phyloP scores from a whole-genome alignment of 2,329 filamentous ascomycete genomes.

The Zelopaecilomyces penicillatus region DNA sequence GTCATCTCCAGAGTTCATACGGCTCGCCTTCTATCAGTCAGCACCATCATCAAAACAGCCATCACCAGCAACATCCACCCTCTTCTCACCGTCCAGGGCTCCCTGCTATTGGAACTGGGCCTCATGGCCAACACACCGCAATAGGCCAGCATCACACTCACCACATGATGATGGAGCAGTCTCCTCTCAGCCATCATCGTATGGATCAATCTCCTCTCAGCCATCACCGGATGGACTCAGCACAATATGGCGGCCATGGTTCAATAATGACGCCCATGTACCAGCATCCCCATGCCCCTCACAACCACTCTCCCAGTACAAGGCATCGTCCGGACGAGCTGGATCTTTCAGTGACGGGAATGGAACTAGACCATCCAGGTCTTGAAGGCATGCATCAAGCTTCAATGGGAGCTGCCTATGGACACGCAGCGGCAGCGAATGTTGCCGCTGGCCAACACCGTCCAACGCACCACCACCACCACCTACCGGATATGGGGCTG shows the following conservation, averaged over 20 bases:
- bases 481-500: slow-evolving; percentile 64
- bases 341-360: background rate
- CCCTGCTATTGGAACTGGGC: slow-evolving; percentile 9
- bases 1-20: slow-evolving; percentile 56
- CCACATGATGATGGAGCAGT: slow-evolving; percentile 39
- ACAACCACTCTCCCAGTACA: background rate
- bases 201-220: slow-evolving; percentile 21
- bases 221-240: background rate
- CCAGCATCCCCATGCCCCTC: background rate
- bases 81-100: slow-evolving; percentile 40
- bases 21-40: slow-evolving; percentile 34
- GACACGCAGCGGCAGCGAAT: slow-evolving; percentile 31
- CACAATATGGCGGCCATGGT: background rate
- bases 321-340: background rate
- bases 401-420: slow-evolving; percentile 44
- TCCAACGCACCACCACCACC: slow-evolving; percentile 71
- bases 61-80: slow-evolving; percentile 32
- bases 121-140: slow-evolving; percentile 23
- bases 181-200: background rate
- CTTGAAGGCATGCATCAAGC: slow-evolving; percentile 48
- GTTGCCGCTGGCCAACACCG: slow-evolving; percentile 29
- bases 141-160: slow-evolving; percentile 33
- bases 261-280: slow-evolving; percentile 1
- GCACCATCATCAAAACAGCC: slow-evolving; percentile 12
- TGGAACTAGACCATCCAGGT: slow-evolving; percentile 45